Conservation (phyloP, 1,284 basidiomycete species). For the Ustanciosporium gigantosporum region DNA sequence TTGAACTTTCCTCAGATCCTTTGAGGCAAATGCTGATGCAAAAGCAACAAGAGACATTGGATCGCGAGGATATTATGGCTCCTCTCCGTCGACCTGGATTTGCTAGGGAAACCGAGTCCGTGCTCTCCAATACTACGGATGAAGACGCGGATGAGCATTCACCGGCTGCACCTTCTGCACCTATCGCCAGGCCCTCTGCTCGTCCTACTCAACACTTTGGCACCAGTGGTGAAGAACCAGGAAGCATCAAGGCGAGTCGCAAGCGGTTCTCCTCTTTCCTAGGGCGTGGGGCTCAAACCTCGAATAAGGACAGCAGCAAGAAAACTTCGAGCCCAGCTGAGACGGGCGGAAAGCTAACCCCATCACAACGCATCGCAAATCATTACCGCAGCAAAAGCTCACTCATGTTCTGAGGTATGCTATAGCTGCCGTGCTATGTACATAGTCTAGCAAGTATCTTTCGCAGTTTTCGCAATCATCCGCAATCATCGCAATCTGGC, state of each 20-base stretch:
- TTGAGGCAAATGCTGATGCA: conserved; percentile 10
- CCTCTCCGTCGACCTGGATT: conserved; percentile 30
- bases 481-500: no score
- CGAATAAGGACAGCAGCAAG: background rate
- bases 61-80: conserved; percentile 27
- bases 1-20: conserved; percentile 18
- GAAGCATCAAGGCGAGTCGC: background rate
- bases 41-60: conserved; percentile 5
- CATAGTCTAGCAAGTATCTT: no score
- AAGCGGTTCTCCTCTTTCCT: conserved; percentile 19
- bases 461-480: no score
- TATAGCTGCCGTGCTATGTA: no score
- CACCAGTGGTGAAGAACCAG: background rate
- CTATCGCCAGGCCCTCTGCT: background rate
- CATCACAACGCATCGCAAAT: conserved; percentile 17
- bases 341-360: conserved; percentile 1
- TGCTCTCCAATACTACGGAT: conserved; percentile 32
- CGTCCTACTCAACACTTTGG: background rate
- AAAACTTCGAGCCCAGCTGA: background rate
- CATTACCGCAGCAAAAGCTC: conserved; percentile 12
- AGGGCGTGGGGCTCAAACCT: background rate
- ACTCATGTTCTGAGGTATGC: no score
- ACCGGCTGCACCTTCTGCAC: background rate
- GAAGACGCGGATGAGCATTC: conserved; percentile 15
- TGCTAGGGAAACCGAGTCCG: conserved; percentile 20